Conservation (phyloP, 2,329 filamentous ascomycete species). For the Mycocentrospora acerina region DNA sequence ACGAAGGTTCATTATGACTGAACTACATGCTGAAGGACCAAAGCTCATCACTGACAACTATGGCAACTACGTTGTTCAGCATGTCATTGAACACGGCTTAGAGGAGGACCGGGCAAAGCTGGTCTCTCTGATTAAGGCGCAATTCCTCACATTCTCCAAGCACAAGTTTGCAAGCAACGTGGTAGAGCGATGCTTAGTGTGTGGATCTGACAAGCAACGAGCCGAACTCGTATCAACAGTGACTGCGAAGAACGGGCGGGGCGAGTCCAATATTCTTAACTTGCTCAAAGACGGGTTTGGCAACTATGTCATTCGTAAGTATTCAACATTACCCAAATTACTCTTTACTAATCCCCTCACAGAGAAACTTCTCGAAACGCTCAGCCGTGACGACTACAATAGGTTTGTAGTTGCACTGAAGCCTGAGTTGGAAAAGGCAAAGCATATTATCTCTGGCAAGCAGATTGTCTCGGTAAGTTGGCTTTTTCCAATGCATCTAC, state of each 20-base stretch:
- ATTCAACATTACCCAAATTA: too few species aligned
- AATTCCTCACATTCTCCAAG: constrained; percentile 77
- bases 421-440: constrained; percentile 49
- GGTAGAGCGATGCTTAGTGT: constrained; percentile 86
- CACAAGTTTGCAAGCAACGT: constrained; percentile 98
- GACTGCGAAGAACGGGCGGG: constrained; percentile 58
- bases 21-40: constrained; percentile 72
- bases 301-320: constrained; percentile 80
- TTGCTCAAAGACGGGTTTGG: constrained; percentile 90
- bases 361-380: constrained; percentile 69
- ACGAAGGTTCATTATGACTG: constrained; percentile 70
- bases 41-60: constrained; percentile 82
- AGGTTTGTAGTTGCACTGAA: constrained; percentile 45
- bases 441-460: constrained; percentile 44
- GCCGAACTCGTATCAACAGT: constrained; percentile 60
- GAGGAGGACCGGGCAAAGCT: constrained; percentile 71
- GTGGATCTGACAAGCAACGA: constrained; percentile 69
- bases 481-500: background rate
- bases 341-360: too few species aligned
- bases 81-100: constrained; percentile 79
- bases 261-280: constrained; percentile 68
- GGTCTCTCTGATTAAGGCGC: constrained; percentile 69
- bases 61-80: constrained; percentile 95
- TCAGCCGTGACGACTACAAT: constrained; percentile 44
- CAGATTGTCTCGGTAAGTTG: constrained; percentile 44